These are phyloP conservation scores for Zygosaccharomyces pseudobailii DNA, from an alignment of 1,139 yeast genomes.

Conservation along the genomic window DNA sequence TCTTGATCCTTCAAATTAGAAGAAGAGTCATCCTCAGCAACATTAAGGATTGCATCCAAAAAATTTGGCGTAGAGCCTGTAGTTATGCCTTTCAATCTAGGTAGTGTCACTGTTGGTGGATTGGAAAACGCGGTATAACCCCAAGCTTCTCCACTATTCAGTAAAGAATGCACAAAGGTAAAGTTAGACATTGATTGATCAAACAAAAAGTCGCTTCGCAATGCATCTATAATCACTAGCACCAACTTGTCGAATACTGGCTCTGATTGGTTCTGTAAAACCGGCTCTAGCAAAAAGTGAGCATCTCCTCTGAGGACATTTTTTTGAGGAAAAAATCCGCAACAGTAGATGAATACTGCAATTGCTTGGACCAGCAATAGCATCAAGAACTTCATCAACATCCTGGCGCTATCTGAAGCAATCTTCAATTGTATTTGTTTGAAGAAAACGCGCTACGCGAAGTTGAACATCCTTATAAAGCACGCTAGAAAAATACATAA, in stretches of 20 bases:
- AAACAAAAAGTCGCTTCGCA: constrained; percentile 82
- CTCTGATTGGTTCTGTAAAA: constrained; percentile 22
- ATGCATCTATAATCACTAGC: constrained; percentile 87
- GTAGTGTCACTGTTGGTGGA: constrained; percentile 82
- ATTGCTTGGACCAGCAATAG: constrained; percentile 41
- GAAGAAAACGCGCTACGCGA: not conserved
- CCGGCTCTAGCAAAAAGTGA: constrained; percentile 18
- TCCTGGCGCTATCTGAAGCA: not conserved
- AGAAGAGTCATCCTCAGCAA: constrained; percentile 85
- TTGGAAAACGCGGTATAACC: constrained; percentile 89
- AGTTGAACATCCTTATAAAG: not conserved
- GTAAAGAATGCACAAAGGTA: constrained; percentile 58
- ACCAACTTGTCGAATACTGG: constrained; percentile 66
- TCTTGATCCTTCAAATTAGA: constrained; percentile 75
- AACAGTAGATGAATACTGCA: constrained; percentile 59
- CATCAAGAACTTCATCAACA: constrained; percentile 11
- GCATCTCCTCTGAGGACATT: constrained; percentile 57
- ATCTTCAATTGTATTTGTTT: not conserved
- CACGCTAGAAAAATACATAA: not conserved
- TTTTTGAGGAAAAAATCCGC: constrained; percentile 89
- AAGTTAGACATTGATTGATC: constrained; percentile 54
- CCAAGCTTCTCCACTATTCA: constrained; percentile 65
- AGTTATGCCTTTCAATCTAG: constrained; percentile 72
- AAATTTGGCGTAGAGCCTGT: constrained; percentile 80
- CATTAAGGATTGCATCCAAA: constrained; percentile 82